Base-by-base conservation (phyloP, 2,329 filamentous ascomycete species). In the Camillea tinctor region DNA sequence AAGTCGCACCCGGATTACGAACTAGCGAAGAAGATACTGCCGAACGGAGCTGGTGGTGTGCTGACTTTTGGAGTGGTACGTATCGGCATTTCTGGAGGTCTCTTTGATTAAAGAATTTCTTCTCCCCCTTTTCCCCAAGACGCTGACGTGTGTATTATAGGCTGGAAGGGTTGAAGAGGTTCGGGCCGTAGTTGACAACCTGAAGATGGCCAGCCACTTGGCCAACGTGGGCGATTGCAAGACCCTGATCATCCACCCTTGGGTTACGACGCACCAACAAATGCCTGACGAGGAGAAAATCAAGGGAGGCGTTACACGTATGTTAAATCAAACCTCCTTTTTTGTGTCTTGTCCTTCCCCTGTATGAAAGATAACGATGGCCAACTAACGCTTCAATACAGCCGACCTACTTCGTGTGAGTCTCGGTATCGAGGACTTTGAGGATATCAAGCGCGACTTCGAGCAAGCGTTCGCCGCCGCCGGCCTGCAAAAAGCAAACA, bases 141-240 rank as follows among this genome's bases (percentile, higher is more conserved):
- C 57, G 82, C 80, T 57, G 76, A 75, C 54, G 86, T 22, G 85
- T 87, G 56, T 82, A 48, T 20, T n/a, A 48, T 50, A 72, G 69
- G 72, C 71, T 15, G 73, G 72, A 40, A 69, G 71, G 60, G 71
- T 74, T 50, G 71, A 74, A 55, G 65, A 74, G 57, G 71, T 74
- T 40, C 66, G 71, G 20, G 69, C 72, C 7, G 84, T 92, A n/a
- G 89, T 91, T 20, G 89, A 92, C 71, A 83, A 83, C 67, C 87
- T 92, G 73, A 89, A 90, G 79, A 76, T 92, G 69, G 87, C 89
- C 64, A 90, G 87, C 19, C 90, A 91, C 70, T 77, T 92, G 60
- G 89, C 89, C 52, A 92, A 91, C 69, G 88, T 91, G 36, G 88
- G 88, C 58, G 88, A 91, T 68, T 86, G 86, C 30, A 91, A 91